Evolutionary conservation across 1,139 yeast genomes (phyloP).

Genomic region (Arxiozyma slooffiae): DNA sequence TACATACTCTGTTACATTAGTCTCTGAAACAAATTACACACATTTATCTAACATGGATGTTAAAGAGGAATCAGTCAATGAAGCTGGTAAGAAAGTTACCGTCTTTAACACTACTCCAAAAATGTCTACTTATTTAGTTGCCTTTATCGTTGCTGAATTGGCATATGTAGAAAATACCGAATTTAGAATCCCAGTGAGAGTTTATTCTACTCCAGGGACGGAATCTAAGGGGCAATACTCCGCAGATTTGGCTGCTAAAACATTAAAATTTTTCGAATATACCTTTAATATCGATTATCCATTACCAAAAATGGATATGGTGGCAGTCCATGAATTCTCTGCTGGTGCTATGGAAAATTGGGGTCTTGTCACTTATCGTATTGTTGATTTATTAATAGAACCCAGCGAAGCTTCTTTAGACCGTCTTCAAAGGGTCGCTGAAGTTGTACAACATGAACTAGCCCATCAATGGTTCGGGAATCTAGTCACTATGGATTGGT

Average conservation of each 20-base stretch:
- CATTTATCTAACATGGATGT: slow-evolving; percentile 78
- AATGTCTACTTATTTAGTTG: slow-evolving; percentile 68
- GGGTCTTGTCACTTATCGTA: slow-evolving; percentile 66
- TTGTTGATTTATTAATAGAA: slow-evolving; percentile 56
- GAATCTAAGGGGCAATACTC: slow-evolving; percentile 54
- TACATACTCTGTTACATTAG: slow-evolving; percentile 55
- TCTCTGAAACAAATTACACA: slow-evolving; percentile 49
- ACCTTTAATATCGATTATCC: slow-evolving; percentile 61
- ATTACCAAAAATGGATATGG: slow-evolving; percentile 61
- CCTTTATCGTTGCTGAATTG: slow-evolving; percentile 70
- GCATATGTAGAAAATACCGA: slow-evolving; percentile 52
- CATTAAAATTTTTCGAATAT: slow-evolving; percentile 55
- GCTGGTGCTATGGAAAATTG: slow-evolving; percentile 82
- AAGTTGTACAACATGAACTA: slow-evolving; percentile 69
- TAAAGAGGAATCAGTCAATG: slow-evolving; percentile 37
- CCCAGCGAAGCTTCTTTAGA: slow-evolving; percentile 37
- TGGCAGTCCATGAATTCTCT: slow-evolving; percentile 66
- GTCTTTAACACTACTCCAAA: slow-evolving; percentile 50
- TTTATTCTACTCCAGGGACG: slow-evolving; percentile 64
- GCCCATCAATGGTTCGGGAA: slow-evolving; percentile 85
- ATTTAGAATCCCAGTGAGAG: slow-evolving; percentile 46
- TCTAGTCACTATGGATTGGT: slow-evolving; percentile 76
- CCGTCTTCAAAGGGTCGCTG: slow-evolving; percentile 51
- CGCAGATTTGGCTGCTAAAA: slow-evolving; percentile 56
- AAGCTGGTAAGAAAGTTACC: slow-evolving; percentile 41